A percentile compares a stretch with the other conserved stretches of the same genome.
These are phyloP conservation scores for Pleurotus eryngii DNA, from an alignment of 768 basidiomycete genomes.

Conservation along the genomic window DNA sequence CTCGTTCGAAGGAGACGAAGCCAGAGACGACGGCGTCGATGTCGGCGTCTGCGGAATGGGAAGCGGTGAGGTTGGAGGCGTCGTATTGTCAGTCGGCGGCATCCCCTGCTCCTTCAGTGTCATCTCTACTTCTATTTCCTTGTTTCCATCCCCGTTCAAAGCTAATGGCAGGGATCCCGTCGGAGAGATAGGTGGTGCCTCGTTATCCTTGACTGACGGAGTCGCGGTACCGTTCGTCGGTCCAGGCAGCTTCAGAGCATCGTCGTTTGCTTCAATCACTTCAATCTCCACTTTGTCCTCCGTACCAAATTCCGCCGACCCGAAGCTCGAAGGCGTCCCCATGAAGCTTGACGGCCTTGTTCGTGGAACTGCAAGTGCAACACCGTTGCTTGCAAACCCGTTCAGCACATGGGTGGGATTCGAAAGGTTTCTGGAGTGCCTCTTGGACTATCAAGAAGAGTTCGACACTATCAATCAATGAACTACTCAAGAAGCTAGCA, in stretches of 20 bases:
- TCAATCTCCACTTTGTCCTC: background rate
- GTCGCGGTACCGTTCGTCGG: background rate
- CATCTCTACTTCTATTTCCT: too few species aligned
- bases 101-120: too few species aligned
- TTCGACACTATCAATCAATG: background rate
- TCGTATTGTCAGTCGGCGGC: too few species aligned
- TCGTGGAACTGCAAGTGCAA: conserved; percentile 23
- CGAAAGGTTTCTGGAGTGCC: conserved; percentile 38
- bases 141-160: too few species aligned
- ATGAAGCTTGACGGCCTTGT: conserved; percentile 24
- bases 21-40: conserved; percentile 27
- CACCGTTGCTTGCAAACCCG: conserved; percentile 10
- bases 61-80: background rate
- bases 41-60: conserved; percentile 17
- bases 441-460: conserved; percentile 36
- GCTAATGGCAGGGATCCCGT: too few species aligned
- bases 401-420: conserved; percentile 22
- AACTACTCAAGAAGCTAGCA: conserved; percentile 1
- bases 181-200: too few species aligned
- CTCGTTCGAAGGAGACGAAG: conserved; percentile 2
- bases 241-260: background rate
- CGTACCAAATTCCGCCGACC: conserved; percentile 11
- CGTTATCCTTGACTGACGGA: background rate
- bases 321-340: conserved; percentile 20
- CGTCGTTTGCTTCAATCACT: background rate